Evolutionary conservation across 176 grass and related monocot species (phyloP).

Genomic region (Pharus latifolius): DNA sequence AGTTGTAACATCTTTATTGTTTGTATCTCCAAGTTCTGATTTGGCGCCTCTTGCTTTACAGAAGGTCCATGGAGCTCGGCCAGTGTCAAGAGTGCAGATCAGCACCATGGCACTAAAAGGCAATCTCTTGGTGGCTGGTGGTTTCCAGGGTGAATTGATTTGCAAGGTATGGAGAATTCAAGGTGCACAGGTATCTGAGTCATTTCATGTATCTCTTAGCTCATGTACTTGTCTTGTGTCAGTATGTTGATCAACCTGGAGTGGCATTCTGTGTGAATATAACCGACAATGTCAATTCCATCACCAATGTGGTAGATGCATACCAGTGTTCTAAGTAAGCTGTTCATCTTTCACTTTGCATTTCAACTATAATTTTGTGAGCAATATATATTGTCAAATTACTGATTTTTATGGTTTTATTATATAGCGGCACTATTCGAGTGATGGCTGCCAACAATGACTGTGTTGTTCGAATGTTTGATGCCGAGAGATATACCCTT

Average conservation of each 20-base stretch:
- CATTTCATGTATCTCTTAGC: neutral
- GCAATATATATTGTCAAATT: neutral
- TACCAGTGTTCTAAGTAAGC: slow-evolving; percentile 46
- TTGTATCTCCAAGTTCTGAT: neutral
- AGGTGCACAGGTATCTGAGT: neutral
- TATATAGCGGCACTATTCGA: slow-evolving; percentile 37
- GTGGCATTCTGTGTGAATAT: slow-evolving; percentile 54
- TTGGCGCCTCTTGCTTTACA: neutral
- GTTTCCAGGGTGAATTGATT: slow-evolving; percentile 75
- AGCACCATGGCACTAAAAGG: slow-evolving; percentile 49
- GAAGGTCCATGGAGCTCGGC: slow-evolving; percentile 24
- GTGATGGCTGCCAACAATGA: slow-evolving; percentile 58
- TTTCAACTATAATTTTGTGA: neutral
- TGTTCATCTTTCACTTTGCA: neutral
- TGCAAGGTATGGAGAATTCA: slow-evolving; percentile 40
- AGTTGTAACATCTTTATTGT: neutral
- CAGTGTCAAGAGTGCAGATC: slow-evolving; percentile 57
- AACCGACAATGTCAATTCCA: slow-evolving; percentile 36
- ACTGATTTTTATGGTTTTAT: neutral
- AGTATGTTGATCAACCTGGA: slow-evolving; percentile 50
- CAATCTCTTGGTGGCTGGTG: slow-evolving; percentile 55
- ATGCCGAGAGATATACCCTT: slow-evolving; percentile 25
- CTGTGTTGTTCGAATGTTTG: slow-evolving; percentile 33
- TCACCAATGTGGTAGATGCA: slow-evolving; percentile 66
- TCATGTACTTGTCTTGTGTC: neutral